phyloP scores from a whole-genome alignment of 495 filamentous ascomycete species.

The Xylaria grammica region DNA sequence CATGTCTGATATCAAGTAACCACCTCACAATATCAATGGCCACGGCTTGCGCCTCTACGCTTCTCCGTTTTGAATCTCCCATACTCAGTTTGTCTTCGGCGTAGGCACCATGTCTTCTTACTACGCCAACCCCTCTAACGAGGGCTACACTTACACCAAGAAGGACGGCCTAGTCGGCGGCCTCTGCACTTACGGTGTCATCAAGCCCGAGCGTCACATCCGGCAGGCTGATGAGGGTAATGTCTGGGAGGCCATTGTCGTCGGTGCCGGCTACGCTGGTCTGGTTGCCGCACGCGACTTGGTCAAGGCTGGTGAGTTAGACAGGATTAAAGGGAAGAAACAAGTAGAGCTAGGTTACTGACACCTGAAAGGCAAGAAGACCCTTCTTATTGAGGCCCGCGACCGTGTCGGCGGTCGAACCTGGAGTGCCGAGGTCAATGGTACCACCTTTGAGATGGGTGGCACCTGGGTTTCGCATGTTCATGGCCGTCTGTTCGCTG shows the following conservation, averaged over 20 bases:
- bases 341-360: not conserved
- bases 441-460: conserved; percentile 40
- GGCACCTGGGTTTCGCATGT: conserved; percentile 42
- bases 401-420: conserved; percentile 46
- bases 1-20: too few species aligned
- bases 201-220: not conserved
- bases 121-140: too few species aligned
- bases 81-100: too few species aligned
- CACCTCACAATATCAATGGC: too few species aligned
- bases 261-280: conserved; percentile 38
- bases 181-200: conserved; percentile 1
- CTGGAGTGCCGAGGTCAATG: conserved; percentile 34
- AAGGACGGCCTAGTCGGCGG: too few species aligned
- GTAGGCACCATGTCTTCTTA: too few species aligned
- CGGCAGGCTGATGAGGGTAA: not conserved
- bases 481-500: conserved; percentile 22
- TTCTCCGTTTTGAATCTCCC: too few species aligned
- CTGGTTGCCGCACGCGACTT: conserved; percentile 35
- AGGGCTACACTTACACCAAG: too few species aligned
- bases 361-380: conserved; percentile 23
- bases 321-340: too few species aligned
- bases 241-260: conserved; percentile 33
- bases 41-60: too few species aligned
- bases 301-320: conserved; percentile 25
- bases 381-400: conserved; percentile 43